Evolutionary conservation across 2,329 filamentous ascomycete species (phyloP).

Genomic region (Phialophora macrospora): DNA sequence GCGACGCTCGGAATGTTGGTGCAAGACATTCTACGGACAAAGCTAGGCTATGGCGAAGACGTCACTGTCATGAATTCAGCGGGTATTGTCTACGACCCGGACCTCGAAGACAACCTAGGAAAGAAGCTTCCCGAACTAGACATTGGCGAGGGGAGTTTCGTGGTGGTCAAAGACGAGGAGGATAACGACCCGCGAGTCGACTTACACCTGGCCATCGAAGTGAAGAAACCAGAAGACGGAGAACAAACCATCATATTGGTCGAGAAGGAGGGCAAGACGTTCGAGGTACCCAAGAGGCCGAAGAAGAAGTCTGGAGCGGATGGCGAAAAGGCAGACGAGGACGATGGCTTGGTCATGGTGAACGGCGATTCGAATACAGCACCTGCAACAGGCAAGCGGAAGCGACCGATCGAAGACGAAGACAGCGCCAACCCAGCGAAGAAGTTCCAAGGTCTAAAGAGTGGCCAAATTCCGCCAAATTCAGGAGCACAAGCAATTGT

Average conservation of each 20-base stretch:
- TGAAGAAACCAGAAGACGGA: constrained; percentile 43
- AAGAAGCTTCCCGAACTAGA: constrained; percentile 81
- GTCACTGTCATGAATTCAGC: constrained; percentile 76
- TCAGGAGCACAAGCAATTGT: constrained; percentile 25
- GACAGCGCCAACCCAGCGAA: constrained; percentile 31
- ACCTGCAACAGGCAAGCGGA: constrained; percentile 29
- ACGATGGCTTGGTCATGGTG: constrained; percentile 18
- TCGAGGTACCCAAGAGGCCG: constrained; percentile 56
- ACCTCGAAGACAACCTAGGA: constrained; percentile 81
- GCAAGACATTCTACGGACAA: constrained; percentile 69
- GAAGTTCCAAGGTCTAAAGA: constrained; percentile 32
- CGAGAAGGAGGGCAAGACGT: constrained; percentile 41
- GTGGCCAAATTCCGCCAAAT: constrained; percentile 18
- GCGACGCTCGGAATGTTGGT: constrained; percentile 82
- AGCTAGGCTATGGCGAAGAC: constrained; percentile 80
- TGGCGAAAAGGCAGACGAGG: constrained; percentile 17
- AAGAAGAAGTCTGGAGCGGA: constrained; percentile 41
- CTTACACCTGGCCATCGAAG: constrained; percentile 65
- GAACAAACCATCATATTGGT: constrained; percentile 49
- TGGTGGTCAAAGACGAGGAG: constrained; percentile 83
- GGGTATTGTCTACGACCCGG: constrained; percentile 84
- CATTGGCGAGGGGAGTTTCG: constrained; percentile 72
- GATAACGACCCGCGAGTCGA: constrained; percentile 70
- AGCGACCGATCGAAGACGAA: constrained; percentile 33
- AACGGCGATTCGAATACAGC: constrained; percentile 18